phyloP scores from a whole-genome alignment of 73 alveolate genomes.

The Tetrahymena malaccensis region DNA sequence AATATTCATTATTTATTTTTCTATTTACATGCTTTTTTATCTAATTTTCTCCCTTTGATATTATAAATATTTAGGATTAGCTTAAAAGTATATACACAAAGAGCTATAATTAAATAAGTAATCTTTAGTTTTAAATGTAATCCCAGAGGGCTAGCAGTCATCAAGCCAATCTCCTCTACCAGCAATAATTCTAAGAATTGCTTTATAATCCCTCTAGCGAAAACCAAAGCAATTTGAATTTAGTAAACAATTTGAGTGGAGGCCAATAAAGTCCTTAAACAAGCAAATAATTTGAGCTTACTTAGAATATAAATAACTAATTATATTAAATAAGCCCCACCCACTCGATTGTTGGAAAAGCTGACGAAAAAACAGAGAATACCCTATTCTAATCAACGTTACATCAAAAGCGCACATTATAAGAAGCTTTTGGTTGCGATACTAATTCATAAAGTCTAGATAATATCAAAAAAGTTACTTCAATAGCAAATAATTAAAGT shows the following conservation, averaged over 20 bases:
- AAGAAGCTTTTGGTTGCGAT: not conserved
- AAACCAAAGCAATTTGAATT: not conserved
- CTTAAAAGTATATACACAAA: not conserved
- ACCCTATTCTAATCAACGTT: not conserved
- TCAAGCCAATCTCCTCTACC: not conserved
- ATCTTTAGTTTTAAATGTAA: not conserved
- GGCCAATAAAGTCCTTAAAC: not conserved
- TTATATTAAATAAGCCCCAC: not conserved
- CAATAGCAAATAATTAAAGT: not conserved
- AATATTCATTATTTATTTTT: not conserved
- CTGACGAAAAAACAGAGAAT: not conserved
- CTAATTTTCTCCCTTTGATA: not conserved
- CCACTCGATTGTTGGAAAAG: not conserved
- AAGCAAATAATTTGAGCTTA: not conserved
- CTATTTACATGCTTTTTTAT: not conserved
- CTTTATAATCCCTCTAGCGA: not conserved
- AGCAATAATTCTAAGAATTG: not conserved
- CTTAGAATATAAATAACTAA: not conserved
- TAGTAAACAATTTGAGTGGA: not conserved
- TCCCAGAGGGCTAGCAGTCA: not conserved
- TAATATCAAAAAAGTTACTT: too few species aligned
- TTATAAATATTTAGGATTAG: not conserved
- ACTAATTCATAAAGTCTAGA: not conserved
- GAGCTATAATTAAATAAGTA: not conserved
- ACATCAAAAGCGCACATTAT: not conserved